These are phyloP conservation scores for Sonneratia caseolaris DNA, from an alignment of 345 rosid species.

Conservation along the genomic window DNA sequence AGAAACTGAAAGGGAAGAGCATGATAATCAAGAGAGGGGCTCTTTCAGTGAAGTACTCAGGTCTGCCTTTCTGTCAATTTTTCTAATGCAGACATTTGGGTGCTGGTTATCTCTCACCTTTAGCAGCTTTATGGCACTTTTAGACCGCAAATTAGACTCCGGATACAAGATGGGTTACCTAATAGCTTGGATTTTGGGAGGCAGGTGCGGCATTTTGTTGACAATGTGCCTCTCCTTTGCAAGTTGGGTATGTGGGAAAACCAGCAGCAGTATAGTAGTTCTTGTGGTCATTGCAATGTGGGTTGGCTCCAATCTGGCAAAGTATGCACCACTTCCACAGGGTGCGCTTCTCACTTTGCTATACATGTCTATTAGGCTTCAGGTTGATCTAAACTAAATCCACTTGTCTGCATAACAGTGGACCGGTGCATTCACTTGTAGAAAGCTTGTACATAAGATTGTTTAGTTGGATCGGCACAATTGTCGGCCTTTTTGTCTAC, in stretches of 20 bases:
- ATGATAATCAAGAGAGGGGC: conserved; percentile 32
- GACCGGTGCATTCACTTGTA: neutral
- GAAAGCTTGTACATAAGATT: neutral
- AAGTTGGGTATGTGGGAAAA: conserved; percentile 85
- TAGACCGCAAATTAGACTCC: conserved; percentile 61
- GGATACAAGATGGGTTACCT: conserved; percentile 78
- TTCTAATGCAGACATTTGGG: conserved; percentile 51
- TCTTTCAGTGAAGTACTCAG: conserved; percentile 49
- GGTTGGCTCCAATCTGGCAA: conserved; percentile 69
- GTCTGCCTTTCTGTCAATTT: conserved; percentile 47
- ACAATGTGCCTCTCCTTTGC: conserved; percentile 63
- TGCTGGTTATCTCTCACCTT: conserved; percentile 48
- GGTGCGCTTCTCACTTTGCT: conserved; percentile 73
- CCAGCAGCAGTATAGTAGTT: conserved; percentile 67
- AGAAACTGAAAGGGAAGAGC: conserved; percentile 22
- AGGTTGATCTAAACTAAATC: conserved; percentile 40
- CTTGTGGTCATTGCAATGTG: conserved; percentile 62
- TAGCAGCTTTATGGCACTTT: conserved; percentile 49
- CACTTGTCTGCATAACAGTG: neutral
- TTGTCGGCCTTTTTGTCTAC: neutral
- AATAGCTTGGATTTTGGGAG: conserved; percentile 70
- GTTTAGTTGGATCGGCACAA: neutral
- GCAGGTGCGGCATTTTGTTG: conserved; percentile 63
- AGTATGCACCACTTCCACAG: conserved; percentile 74
- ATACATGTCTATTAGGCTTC: conserved; percentile 85